Percentiles rank a stretch among this genome's conserved stretches.
Evolutionary conservation across 2,329 filamentous ascomycete genomes (phyloP).

Genomic region (Stachybotrys chartarum): DNA sequence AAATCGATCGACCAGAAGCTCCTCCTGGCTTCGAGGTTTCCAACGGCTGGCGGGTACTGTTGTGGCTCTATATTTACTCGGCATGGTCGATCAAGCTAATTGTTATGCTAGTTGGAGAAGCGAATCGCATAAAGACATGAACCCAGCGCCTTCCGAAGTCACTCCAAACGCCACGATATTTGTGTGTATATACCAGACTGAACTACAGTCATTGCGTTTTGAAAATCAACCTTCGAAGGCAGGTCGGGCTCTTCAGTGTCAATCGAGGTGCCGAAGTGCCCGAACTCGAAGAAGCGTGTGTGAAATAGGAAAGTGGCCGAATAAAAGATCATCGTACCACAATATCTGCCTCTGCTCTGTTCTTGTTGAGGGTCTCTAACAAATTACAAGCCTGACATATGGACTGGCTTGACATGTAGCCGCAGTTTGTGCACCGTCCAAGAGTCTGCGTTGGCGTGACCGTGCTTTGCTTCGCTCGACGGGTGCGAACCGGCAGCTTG

Average conservation of each 20-base stretch:
- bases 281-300: not conserved
- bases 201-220: not conserved
- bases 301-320: conserved; percentile 1
- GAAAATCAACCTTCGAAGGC: not conserved
- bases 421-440: conserved; percentile 78
- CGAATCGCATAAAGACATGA: conserved; percentile 35
- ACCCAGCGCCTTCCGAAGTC: conserved; percentile 3
- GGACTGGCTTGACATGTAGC: conserved; percentile 90
- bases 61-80: not conserved
- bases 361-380: conserved; percentile 86
- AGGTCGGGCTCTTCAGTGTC: not conserved
- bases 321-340: conserved; percentile 31
- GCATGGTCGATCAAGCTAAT: not conserved
- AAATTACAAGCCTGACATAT: conserved; percentile 92
- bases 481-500: conserved; percentile 24
- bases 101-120: conserved; percentile 40
- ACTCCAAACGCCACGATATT: not conserved
- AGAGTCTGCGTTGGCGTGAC: conserved; percentile 58
- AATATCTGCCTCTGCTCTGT: conserved; percentile 51
- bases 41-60: conserved; percentile 56
- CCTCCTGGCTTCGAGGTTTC: conserved; percentile 55
- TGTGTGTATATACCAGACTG: conserved; percentile 3
- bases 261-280: not conserved
- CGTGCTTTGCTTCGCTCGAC: conserved; percentile 18
- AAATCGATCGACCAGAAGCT: conserved; percentile 46